phyloP scores from a whole-genome alignment of 495 filamentous ascomycete species.

The Podospora sp. region DNA sequence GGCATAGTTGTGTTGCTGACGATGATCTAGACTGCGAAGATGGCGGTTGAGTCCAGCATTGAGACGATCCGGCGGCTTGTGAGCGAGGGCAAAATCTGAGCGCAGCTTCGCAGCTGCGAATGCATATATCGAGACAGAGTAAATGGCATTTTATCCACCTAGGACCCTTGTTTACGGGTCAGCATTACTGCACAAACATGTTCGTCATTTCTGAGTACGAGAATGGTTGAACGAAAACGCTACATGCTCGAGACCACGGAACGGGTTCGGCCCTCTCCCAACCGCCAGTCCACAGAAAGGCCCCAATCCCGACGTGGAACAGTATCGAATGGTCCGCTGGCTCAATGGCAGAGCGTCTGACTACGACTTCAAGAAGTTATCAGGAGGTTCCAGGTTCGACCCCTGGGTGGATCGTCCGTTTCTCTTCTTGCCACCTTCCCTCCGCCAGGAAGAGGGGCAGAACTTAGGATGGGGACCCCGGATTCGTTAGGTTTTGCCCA shows the following conservation, averaged over 20 bases:
- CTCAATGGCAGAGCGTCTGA: not conserved
- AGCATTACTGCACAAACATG: too few relatives aligned
- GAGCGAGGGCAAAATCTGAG: slow-evolving; percentile 32
- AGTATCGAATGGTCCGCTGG: not conserved
- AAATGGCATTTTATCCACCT: too few relatives aligned
- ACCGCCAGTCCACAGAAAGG: too few relatives aligned
- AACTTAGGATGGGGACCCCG: too few relatives aligned
- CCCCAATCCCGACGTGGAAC: too few relatives aligned
- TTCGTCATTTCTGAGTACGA: too few relatives aligned
- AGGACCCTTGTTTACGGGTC: too few relatives aligned
- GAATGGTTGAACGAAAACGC: too few relatives aligned
- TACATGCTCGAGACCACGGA: too few relatives aligned
- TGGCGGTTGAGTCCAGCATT: slow-evolving; percentile 44
- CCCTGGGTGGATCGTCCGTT: not conserved
- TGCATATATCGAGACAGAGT: not conserved
- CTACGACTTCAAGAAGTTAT: not conserved
- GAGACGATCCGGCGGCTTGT: slow-evolving; percentile 41
- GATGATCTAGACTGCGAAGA: slow-evolving; percentile 39
- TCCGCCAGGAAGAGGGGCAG: too few relatives aligned
- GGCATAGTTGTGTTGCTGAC: slow-evolving; percentile 26
- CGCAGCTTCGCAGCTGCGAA: not conserved
- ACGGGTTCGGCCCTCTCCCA: too few relatives aligned
- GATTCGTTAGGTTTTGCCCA: too few relatives aligned
- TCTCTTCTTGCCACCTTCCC: not conserved
- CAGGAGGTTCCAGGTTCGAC: not conserved